These are phyloP conservation scores for Plenodomus lindquistii DNA, from an alignment of 2,329 filamentous ascomycete species.

Conservation along the genomic window DNA sequence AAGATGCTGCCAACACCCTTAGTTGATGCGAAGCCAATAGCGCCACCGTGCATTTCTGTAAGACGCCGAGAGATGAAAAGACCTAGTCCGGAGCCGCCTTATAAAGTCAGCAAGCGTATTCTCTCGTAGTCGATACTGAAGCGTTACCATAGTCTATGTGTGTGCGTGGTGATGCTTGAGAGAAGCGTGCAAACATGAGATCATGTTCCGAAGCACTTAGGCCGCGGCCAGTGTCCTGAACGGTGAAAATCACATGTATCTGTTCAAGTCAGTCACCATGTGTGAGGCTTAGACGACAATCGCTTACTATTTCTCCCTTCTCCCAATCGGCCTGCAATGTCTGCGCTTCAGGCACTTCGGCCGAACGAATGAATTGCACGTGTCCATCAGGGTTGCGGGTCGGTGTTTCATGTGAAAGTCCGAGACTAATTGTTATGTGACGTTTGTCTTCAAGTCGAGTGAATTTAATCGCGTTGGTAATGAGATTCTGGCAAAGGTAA, in stretches of 20 bases:
- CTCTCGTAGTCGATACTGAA: background rate
- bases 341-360: constrained; percentile 13
- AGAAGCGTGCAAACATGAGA: constrained; percentile 38
- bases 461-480: constrained; percentile 53
- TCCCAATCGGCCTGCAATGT: constrained; percentile 40
- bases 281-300: background rate
- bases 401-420: constrained; percentile 36
- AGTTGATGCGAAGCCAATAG: constrained; percentile 32
- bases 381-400: constrained; percentile 33
- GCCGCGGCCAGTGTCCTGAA: constrained; percentile 47
- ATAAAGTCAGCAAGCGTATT: constrained; percentile 6
- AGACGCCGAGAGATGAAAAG: constrained; percentile 37
- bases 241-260: constrained; percentile 43
- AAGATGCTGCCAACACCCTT: constrained; percentile 35
- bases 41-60: constrained; percentile 37
- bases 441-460: constrained; percentile 43
- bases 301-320: constrained; percentile 21
- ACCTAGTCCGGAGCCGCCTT: constrained; percentile 38
- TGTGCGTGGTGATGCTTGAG: constrained; percentile 37
- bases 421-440: constrained; percentile 43
- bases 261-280: background rate
- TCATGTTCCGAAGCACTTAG: constrained; percentile 44
- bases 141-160: constrained; percentile 40
- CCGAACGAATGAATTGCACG: constrained; percentile 14
- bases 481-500: constrained; percentile 24